Percentiles rank a stretch among this genome's conserved stretches.
These are phyloP conservation scores for Boletus rubropictus DNA, from an alignment of 768 basidiomycete species.

Conservation along the genomic window DNA sequence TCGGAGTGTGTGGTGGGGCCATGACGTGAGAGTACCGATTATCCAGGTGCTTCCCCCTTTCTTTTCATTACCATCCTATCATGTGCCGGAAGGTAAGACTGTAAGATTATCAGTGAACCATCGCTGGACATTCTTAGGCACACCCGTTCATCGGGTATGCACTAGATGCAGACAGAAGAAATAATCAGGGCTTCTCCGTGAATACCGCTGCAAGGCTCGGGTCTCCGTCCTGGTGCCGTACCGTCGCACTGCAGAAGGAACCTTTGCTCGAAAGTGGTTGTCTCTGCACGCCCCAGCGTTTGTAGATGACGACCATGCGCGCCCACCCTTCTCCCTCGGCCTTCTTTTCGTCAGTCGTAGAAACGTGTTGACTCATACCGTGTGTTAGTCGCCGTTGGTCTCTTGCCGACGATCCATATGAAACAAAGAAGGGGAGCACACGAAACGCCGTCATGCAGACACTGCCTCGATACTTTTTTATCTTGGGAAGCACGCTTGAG, in stretches of 20 bases:
- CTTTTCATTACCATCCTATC: neutral
- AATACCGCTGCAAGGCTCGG: neutral
- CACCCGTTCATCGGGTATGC: neutral
- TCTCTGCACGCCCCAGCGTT: neutral
- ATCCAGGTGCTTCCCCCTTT: neutral
- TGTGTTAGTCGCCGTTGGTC: neutral
- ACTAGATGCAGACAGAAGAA: neutral
- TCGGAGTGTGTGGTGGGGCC: neutral
- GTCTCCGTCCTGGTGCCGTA: neutral
- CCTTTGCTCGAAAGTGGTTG: neutral
- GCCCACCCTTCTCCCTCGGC: neutral
- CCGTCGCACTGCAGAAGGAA: neutral
- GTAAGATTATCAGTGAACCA: neutral
- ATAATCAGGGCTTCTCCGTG: neutral
- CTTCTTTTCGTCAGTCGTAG: neutral
- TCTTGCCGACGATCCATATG: slow-evolving; percentile 5
- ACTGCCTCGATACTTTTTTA: neutral
- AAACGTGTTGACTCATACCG: neutral
- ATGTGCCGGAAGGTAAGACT: neutral
- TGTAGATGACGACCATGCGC: neutral
- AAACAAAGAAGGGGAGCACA: slow-evolving; percentile 3
- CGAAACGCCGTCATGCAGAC: neutral
- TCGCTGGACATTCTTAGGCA: neutral
- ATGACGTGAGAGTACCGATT: slow-evolving; percentile 6
- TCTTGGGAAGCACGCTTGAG: neutral